Conservation (phyloP, 2,329 filamentous ascomycete species). For the Penicillium concentricum region DNA sequence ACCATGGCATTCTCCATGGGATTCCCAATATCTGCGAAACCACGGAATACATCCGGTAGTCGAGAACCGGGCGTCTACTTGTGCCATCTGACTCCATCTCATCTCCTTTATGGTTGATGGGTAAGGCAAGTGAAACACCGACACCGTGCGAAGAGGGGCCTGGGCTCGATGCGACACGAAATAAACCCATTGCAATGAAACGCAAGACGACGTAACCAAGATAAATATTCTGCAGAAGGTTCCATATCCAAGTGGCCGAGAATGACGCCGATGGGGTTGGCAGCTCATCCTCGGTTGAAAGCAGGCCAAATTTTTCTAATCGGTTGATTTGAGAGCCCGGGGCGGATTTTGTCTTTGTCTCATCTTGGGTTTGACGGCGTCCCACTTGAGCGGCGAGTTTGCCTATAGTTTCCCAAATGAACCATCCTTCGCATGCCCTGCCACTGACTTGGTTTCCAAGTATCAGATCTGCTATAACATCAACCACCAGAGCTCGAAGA, state of each 20-base stretch:
- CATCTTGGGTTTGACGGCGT: conserved; percentile 14
- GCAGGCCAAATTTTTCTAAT: conserved; percentile 58
- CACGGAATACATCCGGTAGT: conserved; percentile 76
- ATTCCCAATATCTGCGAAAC: conserved; percentile 71
- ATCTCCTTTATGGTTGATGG: conserved; percentile 28
- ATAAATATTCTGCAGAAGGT: conserved; percentile 52
- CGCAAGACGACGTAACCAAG: conserved; percentile 62
- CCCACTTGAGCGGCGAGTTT: conserved; percentile 61
- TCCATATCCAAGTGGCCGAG: conserved; percentile 48
- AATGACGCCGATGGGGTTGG: conserved; percentile 33
- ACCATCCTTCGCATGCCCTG: conserved; percentile 81
- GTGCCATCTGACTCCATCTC: conserved; percentile 25
- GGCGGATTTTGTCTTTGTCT: conserved; percentile 1
- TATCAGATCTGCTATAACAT: conserved; percentile 87
- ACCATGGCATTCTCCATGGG: conserved; percentile 84
- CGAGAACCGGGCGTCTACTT: conserved; percentile 62
- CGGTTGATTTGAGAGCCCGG: conserved; percentile 37
- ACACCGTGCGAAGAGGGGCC: conserved; percentile 32
- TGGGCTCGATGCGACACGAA: conserved; percentile 67
- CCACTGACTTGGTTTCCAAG: conserved; percentile 77
- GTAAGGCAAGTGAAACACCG: conserved; percentile 27
- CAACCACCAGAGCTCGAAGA: conserved; percentile 76
- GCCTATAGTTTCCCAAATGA: conserved; percentile 80
- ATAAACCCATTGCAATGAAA: conserved; percentile 62
- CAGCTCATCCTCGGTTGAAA: conserved; percentile 40